phyloP scores from a whole-genome alignment of 2,329 filamentous ascomycete species.

The Xylariaceae sp. region DNA sequence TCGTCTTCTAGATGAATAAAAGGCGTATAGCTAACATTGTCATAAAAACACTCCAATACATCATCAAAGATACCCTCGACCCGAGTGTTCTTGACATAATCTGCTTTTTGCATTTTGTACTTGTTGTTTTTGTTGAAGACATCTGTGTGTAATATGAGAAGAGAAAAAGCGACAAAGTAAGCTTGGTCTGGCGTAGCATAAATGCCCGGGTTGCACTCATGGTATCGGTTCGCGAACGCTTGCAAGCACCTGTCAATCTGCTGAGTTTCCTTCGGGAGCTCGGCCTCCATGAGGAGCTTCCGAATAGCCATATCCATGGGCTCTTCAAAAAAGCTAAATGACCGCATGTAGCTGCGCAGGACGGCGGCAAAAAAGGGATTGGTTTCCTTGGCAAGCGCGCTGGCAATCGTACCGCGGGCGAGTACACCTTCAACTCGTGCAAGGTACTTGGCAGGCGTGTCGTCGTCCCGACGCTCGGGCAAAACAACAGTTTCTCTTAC shows the following conservation, averaged over 20 bases:
- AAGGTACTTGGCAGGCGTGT: constrained; percentile 86
- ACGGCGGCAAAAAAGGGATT: constrained; percentile 81
- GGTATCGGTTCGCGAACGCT: constrained; percentile 91
- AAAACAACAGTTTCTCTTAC: constrained; percentile 66
- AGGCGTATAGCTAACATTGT: constrained; percentile 96
- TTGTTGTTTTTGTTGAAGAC: constrained; percentile 99
- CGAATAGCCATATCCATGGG: constrained; percentile 97
- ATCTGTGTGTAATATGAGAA: constrained; percentile 93
- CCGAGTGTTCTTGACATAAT: constrained; percentile 92
- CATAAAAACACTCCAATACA: constrained; percentile 92
- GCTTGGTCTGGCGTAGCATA: constrained; percentile 88
- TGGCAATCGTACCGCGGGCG: constrained; percentile 77
- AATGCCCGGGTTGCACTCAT: constrained; percentile 97
- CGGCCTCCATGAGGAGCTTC: constrained; percentile 93
- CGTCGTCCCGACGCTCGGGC: constrained; percentile 78
- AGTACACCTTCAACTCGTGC: constrained; percentile 76
- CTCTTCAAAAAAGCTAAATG: constrained; percentile 91
- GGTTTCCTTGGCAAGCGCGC: constrained; percentile 76
- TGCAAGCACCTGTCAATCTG: constrained; percentile 94
- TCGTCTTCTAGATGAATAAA: constrained; percentile 98
- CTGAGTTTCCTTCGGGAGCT: constrained; percentile 94
- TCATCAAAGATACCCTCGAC: constrained; percentile 92
- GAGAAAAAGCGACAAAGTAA: constrained; percentile 97
- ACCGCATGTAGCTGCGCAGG: constrained; percentile 89
- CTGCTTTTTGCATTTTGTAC: constrained; percentile 93